A percentile compares a stretch with the other conserved stretches of the same genome.
phyloP scores from a whole-genome alignment of 371 early-diverging fungal genomes.

The Mortierella sp. region DNA sequence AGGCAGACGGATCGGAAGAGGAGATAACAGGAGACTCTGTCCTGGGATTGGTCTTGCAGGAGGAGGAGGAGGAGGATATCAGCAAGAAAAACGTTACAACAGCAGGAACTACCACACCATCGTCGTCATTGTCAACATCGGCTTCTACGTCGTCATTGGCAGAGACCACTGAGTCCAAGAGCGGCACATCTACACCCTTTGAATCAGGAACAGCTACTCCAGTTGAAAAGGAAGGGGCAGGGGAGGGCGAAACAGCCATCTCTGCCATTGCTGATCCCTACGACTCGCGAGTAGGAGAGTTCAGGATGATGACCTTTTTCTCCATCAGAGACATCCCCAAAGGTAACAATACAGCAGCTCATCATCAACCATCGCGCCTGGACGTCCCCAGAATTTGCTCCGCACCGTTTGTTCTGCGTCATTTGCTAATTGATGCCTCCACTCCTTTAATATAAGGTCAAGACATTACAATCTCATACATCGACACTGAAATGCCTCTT shows the following conservation, averaged over 20 bases:
- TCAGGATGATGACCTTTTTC: constrained; percentile 55
- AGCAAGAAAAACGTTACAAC: background rate
- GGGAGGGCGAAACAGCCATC: background rate
- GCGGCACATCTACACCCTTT: background rate
- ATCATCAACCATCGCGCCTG: background rate
- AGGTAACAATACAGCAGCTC: constrained; percentile 17
- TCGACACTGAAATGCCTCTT: constrained; percentile 49
- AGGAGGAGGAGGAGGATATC: background rate
- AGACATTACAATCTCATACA: constrained; percentile 56
- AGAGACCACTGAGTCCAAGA: constrained; percentile 6
- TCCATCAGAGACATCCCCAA: constrained; percentile 39
- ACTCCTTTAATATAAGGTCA: constrained; percentile 18
- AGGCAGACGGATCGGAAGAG: constrained; percentile 44
- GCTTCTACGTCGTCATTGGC: constrained; percentile 4
- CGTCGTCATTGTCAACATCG: background rate
- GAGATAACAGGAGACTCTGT: constrained; percentile 32
- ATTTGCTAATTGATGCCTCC: background rate
- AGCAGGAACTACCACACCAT: background rate
- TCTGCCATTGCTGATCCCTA: constrained; percentile 21
- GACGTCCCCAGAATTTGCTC: background rate
- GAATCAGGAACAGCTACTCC: background rate
- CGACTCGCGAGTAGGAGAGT: constrained; percentile 34
- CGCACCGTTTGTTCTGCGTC: background rate
- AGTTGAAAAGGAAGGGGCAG: background rate
- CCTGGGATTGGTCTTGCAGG: constrained; percentile 7